Percentiles rank a stretch among this genome's conserved stretches.
Conservation (phyloP, 1,284 basidiomycete genomes). For the Ceratobasidium theobromae region DNA sequence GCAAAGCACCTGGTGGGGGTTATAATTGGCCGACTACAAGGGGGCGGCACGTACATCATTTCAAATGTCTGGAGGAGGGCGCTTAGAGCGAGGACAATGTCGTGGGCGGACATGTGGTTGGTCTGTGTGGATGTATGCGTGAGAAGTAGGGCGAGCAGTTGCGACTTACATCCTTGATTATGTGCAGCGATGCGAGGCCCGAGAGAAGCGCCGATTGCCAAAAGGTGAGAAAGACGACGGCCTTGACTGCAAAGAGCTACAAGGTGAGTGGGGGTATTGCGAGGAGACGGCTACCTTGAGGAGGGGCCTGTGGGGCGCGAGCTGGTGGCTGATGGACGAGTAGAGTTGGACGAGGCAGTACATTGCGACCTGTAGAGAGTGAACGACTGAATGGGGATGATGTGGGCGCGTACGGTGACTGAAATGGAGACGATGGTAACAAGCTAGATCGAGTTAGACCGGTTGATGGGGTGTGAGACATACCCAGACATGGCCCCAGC, state of each 20-base stretch:
- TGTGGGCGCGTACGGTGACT: slow-evolving; percentile 49
- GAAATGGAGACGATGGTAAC: slow-evolving; percentile 65
- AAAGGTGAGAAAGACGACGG: slow-evolving; percentile 77
- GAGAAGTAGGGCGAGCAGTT: not conserved
- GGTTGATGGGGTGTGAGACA: slow-evolving; percentile 36
- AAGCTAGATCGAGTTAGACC: slow-evolving; percentile 48
- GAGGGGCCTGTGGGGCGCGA: slow-evolving; percentile 64
- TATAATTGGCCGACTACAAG: slow-evolving; percentile 12
- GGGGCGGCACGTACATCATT: slow-evolving; percentile 59
- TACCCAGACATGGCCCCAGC: slow-evolving; percentile 71
- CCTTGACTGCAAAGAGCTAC: slow-evolving; percentile 65
- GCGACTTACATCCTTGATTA: slow-evolving; percentile 63
- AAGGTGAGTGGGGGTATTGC: not conserved
- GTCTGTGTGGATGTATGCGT: slow-evolving; percentile 57
- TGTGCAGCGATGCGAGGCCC: slow-evolving; percentile 58
- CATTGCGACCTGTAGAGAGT: slow-evolving; percentile 56
- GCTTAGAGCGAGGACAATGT: slow-evolving; percentile 72
- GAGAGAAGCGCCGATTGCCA: slow-evolving; percentile 72
- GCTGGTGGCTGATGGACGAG: slow-evolving; percentile 55
- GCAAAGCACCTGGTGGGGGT: slow-evolving; percentile 56
- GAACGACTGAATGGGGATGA: not conserved
- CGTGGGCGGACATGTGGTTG: slow-evolving; percentile 58
- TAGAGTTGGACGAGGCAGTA: slow-evolving; percentile 80
- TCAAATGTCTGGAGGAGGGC: slow-evolving; percentile 72
- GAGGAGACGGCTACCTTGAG: slow-evolving; percentile 50